Percentiles rank a stretch among this genome's conserved stretches.
Evolutionary conservation across 331 rosid genomes (phyloP).

Genomic region (Phaseolus coccineus): DNA sequence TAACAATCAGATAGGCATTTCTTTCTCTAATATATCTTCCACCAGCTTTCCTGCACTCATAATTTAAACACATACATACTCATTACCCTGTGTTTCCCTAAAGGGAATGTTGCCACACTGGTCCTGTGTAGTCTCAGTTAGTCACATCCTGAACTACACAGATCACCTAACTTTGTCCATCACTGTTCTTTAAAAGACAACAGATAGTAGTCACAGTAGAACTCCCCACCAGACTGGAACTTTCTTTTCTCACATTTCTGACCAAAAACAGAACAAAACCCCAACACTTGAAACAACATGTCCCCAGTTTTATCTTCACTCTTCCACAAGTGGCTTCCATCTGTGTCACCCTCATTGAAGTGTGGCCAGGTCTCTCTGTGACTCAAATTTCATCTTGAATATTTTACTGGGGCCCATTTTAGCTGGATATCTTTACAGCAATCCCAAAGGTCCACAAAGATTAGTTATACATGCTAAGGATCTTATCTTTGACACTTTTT

Average conservation of each 20-base stretch:
- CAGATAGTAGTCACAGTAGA: slow-evolving; percentile 42
- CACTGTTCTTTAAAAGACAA: slow-evolving; percentile 44
- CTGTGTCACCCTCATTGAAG: slow-evolving; percentile 40
- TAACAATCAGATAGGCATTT: slow-evolving; percentile 2
- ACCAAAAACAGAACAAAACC: slow-evolving; percentile 47
- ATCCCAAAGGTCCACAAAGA: slow-evolving; percentile 57
- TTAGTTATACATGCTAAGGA: slow-evolving; percentile 41
- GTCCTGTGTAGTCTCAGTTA: slow-evolving; percentile 68
- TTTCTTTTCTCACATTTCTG: slow-evolving; percentile 27
- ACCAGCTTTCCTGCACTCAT: slow-evolving; percentile 16
- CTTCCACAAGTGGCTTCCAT: slow-evolving; percentile 28
- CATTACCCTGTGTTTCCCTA: slow-evolving; percentile 42
- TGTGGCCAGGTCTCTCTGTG: slow-evolving; percentile 35
- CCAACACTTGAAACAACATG: slow-evolving; percentile 46
- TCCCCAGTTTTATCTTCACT: slow-evolving; percentile 37
- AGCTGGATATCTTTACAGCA: slow-evolving; percentile 45
- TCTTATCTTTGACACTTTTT: slow-evolving; percentile 65
- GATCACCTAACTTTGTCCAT: slow-evolving; percentile 43
- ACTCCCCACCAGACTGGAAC: slow-evolving; percentile 48
- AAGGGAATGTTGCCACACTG: slow-evolving; percentile 67
- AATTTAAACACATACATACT: slow-evolving; percentile 9
- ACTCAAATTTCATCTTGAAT: slow-evolving; percentile 37
- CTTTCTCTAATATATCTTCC: neutral
- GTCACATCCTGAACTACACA: slow-evolving; percentile 68
- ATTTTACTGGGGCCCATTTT: slow-evolving; percentile 44